Evolutionary conservation across 352 stramenopile species (phyloP), one percentile per base, ranked within the genome.

Genomic region (Phytopythium chamaehyphon): DNA sequence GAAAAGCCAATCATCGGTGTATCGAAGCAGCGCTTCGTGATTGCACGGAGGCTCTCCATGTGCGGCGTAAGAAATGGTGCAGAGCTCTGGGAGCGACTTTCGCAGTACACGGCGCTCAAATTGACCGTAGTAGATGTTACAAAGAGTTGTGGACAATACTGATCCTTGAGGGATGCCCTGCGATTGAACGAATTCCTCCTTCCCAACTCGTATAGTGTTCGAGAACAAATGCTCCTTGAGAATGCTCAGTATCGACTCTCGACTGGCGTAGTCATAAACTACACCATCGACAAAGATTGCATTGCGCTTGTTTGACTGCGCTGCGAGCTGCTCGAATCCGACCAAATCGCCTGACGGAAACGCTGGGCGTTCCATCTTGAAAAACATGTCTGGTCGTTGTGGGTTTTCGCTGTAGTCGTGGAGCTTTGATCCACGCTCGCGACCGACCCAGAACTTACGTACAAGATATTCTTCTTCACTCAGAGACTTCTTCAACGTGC

Each of bases 131-230:
- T 91, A 93, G 15, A 93, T 56, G 42, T 90, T 91, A 57, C 83
- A 93, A 9, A 93, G 58, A 7, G 76, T 80, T 6, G 83, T 90
- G 7, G 83, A 93, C 12, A 93, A 61, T 46, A 93, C 74, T 0
- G 83, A 93, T n/a, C 83, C 83, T 59, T 93, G 83, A 0, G 83
- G 80, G 14, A 93, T 93, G 0, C 82, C 83, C 59, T 83, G 67
- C 16, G 47, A 47, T 43, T 93, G 83, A 28, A 85, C 44, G 50
- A 72, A 89, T 6, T 73, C 45, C 7, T 72, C 60, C 1, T 66
- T 63, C 21, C 86, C 62, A 1, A 87, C 67, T 36, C 82, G 61
- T 3, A 91, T 71, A 7, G 66, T 45, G 47, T 93, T 90, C 1
- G 49, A 16, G 5, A 74, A 59, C 15, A 93, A 57, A 51, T 93